These are phyloP conservation scores for Phylloporus sp. DNA, from an alignment of 768 basidiomycete genomes.

Conservation along the genomic window DNA sequence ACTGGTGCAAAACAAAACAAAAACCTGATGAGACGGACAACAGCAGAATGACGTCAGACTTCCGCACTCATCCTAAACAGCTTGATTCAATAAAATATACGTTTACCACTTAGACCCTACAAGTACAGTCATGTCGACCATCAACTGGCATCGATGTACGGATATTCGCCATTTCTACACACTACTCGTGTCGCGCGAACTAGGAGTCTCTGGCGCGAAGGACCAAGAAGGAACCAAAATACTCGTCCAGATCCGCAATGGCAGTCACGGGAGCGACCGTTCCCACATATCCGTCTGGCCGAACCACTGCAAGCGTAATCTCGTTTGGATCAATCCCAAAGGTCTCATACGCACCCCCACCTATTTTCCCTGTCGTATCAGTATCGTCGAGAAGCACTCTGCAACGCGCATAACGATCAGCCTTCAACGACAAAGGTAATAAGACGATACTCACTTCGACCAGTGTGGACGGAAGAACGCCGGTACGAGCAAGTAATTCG, in stretches of 20 bases:
- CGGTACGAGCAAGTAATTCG: conserved; percentile 34
- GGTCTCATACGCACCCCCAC: conserved; percentile 31
- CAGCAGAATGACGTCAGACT: too few relatives aligned
- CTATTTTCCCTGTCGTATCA: conserved; percentile 24
- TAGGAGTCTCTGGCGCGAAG: neutral
- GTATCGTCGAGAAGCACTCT: conserved; percentile 36
- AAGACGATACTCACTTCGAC: conserved; percentile 33
- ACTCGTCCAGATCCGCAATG: conserved; percentile 36
- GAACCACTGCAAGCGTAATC: conserved; percentile 33
- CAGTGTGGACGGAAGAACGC: conserved; percentile 35
- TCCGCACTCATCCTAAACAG: too few relatives aligned
- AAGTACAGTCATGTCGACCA: too few relatives aligned
- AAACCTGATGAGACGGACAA: too few relatives aligned
- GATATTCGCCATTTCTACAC: too few relatives aligned
- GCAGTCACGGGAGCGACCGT: conserved; percentile 24
- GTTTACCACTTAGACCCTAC: too few relatives aligned
- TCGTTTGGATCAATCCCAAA: conserved; percentile 29
- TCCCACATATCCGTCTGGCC: conserved; percentile 39
- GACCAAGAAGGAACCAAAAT: conserved; percentile 45
- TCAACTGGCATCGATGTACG: too few relatives aligned
- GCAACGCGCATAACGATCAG: neutral
- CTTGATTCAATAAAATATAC: too few relatives aligned
- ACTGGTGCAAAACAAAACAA: too few relatives aligned
- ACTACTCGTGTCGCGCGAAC: too few relatives aligned
- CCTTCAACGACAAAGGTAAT: neutral